These are phyloP conservation scores for Colletotrichum sp. DNA, from an alignment of 2,329 filamentous ascomycete species.

Conservation along the genomic window DNA sequence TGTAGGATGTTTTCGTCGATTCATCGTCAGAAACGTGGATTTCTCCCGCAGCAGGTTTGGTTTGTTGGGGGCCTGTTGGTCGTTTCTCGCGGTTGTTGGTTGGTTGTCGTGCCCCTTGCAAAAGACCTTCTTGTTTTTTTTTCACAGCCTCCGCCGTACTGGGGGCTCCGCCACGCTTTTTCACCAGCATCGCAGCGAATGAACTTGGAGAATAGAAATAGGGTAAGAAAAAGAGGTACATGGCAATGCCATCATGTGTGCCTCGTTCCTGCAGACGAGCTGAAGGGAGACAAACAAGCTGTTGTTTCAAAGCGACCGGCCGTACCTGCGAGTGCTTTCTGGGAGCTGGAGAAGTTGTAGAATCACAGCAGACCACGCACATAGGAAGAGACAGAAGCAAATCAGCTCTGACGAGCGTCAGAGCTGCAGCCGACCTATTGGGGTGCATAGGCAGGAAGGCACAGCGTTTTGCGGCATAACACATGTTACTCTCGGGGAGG, in stretches of 20 bases:
- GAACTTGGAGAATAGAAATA: not conserved
- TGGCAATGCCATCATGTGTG: not conserved
- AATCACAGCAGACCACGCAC: not conserved
- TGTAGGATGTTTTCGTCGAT: not conserved
- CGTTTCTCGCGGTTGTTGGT: not conserved
- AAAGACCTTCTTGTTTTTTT: not conserved
- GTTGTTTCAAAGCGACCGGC: not conserved
- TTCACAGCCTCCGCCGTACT: conserved; percentile 10
- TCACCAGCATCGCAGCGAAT: not conserved
- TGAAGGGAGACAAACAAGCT: not conserved
- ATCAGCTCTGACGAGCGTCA: not conserved
- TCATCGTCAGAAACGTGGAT: not conserved
- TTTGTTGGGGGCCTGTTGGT: not conserved
- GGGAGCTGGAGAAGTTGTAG: not conserved
- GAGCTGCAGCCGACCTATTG: not conserved
- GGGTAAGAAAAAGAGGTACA: not conserved
- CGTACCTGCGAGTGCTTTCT: not conserved
- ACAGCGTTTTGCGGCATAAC: not conserved
- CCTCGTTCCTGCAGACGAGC: not conserved
- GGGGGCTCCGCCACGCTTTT: not conserved
- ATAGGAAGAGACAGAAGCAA: not conserved
- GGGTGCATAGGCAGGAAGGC: not conserved
- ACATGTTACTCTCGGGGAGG: not conserved
- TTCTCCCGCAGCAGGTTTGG: not conserved
- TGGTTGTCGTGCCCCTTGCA: not conserved